Percentiles rank a stretch among this genome's conserved stretches.
These are phyloP conservation scores for Massarina eburnea DNA, from an alignment of 2,329 filamentous ascomycete species.

Conservation along the genomic window DNA sequence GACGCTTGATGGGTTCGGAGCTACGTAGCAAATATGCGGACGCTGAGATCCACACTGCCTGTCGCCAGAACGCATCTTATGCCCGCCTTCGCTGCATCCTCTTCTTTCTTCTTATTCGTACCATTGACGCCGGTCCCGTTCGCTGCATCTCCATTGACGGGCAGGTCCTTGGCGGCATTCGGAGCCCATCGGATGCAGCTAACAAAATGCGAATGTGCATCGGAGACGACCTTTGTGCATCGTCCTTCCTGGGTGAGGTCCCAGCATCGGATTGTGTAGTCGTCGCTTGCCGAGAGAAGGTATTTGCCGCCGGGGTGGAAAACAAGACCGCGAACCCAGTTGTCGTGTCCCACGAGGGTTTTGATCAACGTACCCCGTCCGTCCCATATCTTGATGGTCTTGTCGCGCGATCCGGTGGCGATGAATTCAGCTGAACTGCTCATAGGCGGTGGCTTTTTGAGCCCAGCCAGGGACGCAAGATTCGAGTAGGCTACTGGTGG, in stretches of 20 bases:
- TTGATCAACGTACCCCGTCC: slow-evolving; percentile 80
- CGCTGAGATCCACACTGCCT: slow-evolving; percentile 78
- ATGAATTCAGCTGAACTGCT: slow-evolving; percentile 82
- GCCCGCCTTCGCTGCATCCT: slow-evolving; percentile 56
- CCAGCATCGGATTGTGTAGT: slow-evolving; percentile 93
- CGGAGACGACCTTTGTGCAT: slow-evolving; percentile 78
- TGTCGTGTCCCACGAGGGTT: slow-evolving; percentile 84
- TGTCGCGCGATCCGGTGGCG: slow-evolving; percentile 86
- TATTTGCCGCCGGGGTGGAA: slow-evolving; percentile 95
- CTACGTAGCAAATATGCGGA: slow-evolving; percentile 72
- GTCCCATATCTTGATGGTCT: slow-evolving; percentile 89
- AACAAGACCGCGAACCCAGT: slow-evolving; percentile 84
- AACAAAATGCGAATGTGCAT: slow-evolving; percentile 82
- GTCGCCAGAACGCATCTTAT: slow-evolving; percentile 87
- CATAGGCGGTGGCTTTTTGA: slow-evolving; percentile 77
- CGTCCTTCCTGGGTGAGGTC: slow-evolving; percentile 88
- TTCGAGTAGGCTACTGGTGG: slow-evolving; percentile 77
- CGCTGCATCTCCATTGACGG: slow-evolving; percentile 43
- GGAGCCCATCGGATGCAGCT: slow-evolving; percentile 88
- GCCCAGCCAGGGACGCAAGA: slow-evolving; percentile 73
- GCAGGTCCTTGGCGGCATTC: slow-evolving; percentile 64
- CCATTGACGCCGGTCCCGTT: slow-evolving; percentile 50
- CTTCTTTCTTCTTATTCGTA: slow-evolving; percentile 54
- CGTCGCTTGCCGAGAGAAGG: slow-evolving; percentile 80
- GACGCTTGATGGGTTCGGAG: background rate